These are phyloP conservation scores for Daphne laureola DNA, from an alignment of 441 rosid genomes.

Conservation along the genomic window DNA sequence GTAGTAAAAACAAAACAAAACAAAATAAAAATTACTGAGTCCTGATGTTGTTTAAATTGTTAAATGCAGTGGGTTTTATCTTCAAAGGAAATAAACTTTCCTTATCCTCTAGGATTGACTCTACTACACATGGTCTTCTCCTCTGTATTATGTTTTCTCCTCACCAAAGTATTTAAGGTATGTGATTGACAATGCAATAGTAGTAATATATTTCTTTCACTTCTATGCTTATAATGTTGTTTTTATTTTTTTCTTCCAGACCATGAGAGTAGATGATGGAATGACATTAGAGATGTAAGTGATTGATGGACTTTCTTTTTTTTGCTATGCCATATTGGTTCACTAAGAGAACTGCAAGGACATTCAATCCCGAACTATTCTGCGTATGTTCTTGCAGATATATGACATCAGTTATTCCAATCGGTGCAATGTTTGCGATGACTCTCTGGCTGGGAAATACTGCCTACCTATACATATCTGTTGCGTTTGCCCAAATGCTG, in stretches of 20 bases:
- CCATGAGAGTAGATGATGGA: conserved; percentile 85
- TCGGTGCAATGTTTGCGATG: conserved; percentile 94
- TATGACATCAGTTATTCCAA: conserved; percentile 76
- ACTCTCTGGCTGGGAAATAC: conserved; percentile 98
- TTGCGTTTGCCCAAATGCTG: conserved; percentile 93
- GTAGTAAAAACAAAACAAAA: too few relatives aligned
- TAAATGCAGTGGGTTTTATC: conserved; percentile 86
- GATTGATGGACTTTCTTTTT: conserved; percentile 15
- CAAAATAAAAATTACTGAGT: too few relatives aligned
- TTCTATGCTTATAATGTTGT: conserved; percentile 2
- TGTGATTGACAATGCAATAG: conserved; percentile 8
- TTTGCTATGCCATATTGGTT: conserved; percentile 11
- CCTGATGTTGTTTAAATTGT: conserved; percentile 13
- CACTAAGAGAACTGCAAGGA: neutral
- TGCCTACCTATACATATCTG: conserved; percentile 92
- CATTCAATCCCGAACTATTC: neutral
- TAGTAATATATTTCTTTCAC: neutral
- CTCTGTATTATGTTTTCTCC: conserved; percentile 69
- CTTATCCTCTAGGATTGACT: conserved; percentile 95
- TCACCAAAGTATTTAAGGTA: conserved; percentile 83
- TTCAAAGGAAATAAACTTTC: conserved; percentile 91
- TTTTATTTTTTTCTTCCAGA: conserved; percentile 26
- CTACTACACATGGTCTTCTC: conserved; percentile 93
- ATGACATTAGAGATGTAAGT: conserved; percentile 93
- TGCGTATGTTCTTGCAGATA: conserved; percentile 46